phyloP scores from a whole-genome alignment of 768 basidiomycete species.

The Fibroporia radiculosa region DNA sequence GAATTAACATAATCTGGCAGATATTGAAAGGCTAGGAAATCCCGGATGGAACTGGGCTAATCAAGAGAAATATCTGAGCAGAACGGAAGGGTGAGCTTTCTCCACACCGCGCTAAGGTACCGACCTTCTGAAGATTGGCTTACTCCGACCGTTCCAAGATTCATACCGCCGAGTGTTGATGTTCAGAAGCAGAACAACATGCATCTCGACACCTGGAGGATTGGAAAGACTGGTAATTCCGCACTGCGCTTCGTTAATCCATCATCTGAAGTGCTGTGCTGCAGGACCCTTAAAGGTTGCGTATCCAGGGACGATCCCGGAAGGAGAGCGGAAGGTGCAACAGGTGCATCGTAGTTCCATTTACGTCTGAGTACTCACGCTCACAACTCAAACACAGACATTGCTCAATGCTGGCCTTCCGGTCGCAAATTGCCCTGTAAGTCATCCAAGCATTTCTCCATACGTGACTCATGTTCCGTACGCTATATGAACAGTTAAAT shows the following conservation, averaged over 20 bases:
- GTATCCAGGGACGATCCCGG: slow-evolving; percentile 12
- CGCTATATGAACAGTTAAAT: slow-evolving; percentile 15
- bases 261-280: too few relatives aligned
- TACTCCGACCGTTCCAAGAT: too few relatives aligned
- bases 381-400: too few relatives aligned
- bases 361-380: background rate
- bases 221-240: slow-evolving; percentile 14
- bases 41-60: slow-evolving; percentile 22
- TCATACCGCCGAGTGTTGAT: slow-evolving; percentile 10
- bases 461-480: too few relatives aligned
- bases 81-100: slow-evolving; percentile 16
- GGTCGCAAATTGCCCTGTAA: slow-evolving; percentile 8
- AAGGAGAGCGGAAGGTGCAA: slow-evolving; percentile 11
- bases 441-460: too few relatives aligned
- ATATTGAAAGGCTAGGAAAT: slow-evolving; percentile 20
- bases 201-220: slow-evolving; percentile 10
- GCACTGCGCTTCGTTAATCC: background rate
- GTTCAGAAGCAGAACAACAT: slow-evolving; percentile 5
- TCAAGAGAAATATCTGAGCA: slow-evolving; percentile 12
- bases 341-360: too few relatives aligned
- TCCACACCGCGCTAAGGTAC: too few relatives aligned
- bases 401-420: slow-evolving; percentile 13
- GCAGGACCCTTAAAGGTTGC: slow-evolving; percentile 14
- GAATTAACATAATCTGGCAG: too few relatives aligned
- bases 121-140: too few relatives aligned